Evolutionary conservation across 179 eudicot genomes (phyloP).

Genomic region (Kewa caespitosa): DNA sequence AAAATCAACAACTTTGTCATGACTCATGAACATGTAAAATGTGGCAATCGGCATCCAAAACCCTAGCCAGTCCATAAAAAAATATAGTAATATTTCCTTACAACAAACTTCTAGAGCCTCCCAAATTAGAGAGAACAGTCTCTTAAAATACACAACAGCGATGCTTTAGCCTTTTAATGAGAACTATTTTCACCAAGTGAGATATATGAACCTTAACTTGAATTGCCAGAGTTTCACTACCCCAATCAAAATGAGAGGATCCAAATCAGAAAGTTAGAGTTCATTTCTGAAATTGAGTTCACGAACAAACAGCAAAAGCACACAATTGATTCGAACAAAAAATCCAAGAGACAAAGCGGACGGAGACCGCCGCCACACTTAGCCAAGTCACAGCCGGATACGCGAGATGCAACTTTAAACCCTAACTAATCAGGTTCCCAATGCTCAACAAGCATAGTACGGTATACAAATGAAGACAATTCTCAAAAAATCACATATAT

Average conservation of each 20-base stretch:
- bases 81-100: too few relatives aligned
- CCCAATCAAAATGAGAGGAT: neutral
- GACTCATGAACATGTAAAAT: neutral
- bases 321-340: neutral
- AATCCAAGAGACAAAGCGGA: constrained; percentile 8
- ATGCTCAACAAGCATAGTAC: too few relatives aligned
- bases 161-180: too few relatives aligned
- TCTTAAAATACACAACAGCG: too few relatives aligned
- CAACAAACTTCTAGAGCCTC: too few relatives aligned
- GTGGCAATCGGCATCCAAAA: neutral
- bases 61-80: too few relatives aligned
- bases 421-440: too few relatives aligned
- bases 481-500: too few relatives aligned
- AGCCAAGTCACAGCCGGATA: constrained; percentile 80
- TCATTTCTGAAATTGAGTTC: neutral
- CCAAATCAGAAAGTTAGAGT: neutral
- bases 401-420: constrained; percentile 51
- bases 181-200: too few relatives aligned
- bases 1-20: neutral
- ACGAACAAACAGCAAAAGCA: neutral
- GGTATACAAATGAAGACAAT: too few relatives aligned
- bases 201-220: too few relatives aligned
- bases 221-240: neutral
- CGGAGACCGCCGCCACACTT: constrained; percentile 92
- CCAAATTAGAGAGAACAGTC: too few relatives aligned